These are phyloP conservation scores for Tephrocybe sp. DNA, from an alignment of 768 basidiomycete genomes.

Conservation along the genomic window DNA sequence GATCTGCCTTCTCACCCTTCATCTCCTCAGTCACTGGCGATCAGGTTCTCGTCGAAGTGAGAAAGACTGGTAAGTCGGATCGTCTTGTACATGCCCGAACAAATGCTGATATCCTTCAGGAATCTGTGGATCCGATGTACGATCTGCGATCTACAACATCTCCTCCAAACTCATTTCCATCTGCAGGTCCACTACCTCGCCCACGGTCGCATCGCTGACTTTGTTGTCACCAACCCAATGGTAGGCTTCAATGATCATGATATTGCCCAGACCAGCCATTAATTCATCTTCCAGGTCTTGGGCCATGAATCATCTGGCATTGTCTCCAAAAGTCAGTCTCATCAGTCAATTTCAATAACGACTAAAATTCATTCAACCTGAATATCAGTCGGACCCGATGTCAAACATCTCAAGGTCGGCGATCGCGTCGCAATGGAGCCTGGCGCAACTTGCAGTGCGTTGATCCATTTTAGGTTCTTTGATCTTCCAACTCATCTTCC, in stretches of 20 bases:
- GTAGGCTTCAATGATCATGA: constrained; percentile 30
- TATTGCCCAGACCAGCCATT: not conserved
- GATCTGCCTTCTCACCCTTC: too few species aligned
- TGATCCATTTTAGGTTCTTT: constrained; percentile 3
- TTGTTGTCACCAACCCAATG: constrained; percentile 79
- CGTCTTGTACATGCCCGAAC: constrained; percentile 1
- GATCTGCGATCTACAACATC: constrained; percentile 12
- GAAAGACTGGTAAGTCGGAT: constrained; percentile 73
- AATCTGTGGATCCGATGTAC: constrained; percentile 88
- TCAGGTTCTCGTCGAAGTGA: constrained; percentile 86
- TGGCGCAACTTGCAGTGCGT: constrained; percentile 74
- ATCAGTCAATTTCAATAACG: too few species aligned
- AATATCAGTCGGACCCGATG: constrained; percentile 66
- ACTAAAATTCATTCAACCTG: not conserved
- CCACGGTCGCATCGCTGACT: constrained; percentile 79
- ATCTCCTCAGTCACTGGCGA: constrained; percentile 51
- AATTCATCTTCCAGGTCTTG: constrained; percentile 80
- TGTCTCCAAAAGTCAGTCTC: constrained; percentile 58
- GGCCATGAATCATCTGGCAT: constrained; percentile 93
- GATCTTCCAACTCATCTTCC: constrained; percentile 1
- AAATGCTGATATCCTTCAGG: constrained; percentile 39
- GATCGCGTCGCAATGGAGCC: constrained; percentile 93
- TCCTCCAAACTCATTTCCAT: constrained; percentile 16
- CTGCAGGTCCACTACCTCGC: constrained; percentile 71
- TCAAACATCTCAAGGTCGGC: constrained; percentile 74